A percentile compares a stretch with the other conserved stretches of the same genome.
phyloP scores from a whole-genome alignment of 2,329 filamentous ascomycete genomes.

The Coniochaeta pulveracea region DNA sequence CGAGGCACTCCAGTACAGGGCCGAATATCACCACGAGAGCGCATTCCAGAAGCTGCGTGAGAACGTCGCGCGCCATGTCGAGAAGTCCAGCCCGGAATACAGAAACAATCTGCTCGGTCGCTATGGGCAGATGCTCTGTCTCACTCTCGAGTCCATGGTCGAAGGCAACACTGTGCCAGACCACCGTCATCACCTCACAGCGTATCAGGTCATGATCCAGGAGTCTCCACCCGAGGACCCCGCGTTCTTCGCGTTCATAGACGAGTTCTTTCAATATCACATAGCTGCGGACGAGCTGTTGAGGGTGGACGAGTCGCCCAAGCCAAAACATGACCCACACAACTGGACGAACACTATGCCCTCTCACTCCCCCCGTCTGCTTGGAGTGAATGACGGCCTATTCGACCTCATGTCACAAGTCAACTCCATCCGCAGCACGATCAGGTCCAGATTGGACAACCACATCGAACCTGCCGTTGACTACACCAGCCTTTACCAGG shows the following conservation, averaged over 20 bases:
- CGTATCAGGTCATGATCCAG: slow-evolving; percentile 61
- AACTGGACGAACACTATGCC: slow-evolving; percentile 29
- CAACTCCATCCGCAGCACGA: slow-evolving; percentile 62
- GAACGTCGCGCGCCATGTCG: slow-evolving; percentile 26
- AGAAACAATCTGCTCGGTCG: slow-evolving; percentile 38
- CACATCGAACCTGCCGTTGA: slow-evolving; percentile 58
- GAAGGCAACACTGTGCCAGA: slow-evolving; percentile 50
- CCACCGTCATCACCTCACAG: slow-evolving; percentile 70
- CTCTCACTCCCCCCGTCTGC: slow-evolving; percentile 43
- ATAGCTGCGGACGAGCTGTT: slow-evolving; percentile 54
- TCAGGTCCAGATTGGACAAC: slow-evolving; percentile 54
- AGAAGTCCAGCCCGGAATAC: slow-evolving; percentile 30
- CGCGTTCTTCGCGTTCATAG: slow-evolving; percentile 52
- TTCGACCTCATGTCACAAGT: slow-evolving; percentile 72
- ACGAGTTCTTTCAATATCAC: slow-evolving; percentile 81
- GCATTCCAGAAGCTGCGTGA: slow-evolving; percentile 40
- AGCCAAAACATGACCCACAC: slow-evolving; percentile 26
- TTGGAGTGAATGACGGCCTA: slow-evolving; percentile 74
- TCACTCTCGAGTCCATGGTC: slow-evolving; percentile 45
- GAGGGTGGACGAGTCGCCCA: slow-evolving; percentile 29
- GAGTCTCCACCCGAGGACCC: slow-evolving; percentile 49
- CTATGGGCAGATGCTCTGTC: slow-evolving; percentile 53
- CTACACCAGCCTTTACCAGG: slow-evolving; percentile 60
- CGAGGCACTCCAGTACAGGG: slow-evolving; percentile 35
- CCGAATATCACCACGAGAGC: slow-evolving; percentile 42